Percentiles rank a stretch among this genome's conserved stretches.
phyloP scores from a whole-genome alignment of 2,329 filamentous ascomycete species.

The Sclerotinia glacialis region DNA sequence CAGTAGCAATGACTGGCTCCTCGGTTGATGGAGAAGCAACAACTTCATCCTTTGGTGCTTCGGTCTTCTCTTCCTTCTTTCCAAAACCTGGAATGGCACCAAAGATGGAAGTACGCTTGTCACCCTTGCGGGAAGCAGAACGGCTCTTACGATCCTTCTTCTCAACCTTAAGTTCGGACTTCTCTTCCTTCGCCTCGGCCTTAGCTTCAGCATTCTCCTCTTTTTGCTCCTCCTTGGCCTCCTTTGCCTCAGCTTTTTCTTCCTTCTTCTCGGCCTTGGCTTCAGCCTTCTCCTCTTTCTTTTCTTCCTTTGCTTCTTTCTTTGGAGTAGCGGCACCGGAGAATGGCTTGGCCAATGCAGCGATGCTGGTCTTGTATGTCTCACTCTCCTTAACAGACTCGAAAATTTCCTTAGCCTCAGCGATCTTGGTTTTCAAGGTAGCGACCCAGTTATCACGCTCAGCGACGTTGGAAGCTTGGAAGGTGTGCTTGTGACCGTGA shows the following conservation, averaged over 20 bases:
- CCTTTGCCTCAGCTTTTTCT: constrained; percentile 43
- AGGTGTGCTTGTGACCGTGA: constrained; percentile 86
- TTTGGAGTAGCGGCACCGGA: constrained; percentile 39
- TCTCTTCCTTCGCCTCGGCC: constrained; percentile 39
- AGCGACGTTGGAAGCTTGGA: constrained; percentile 71
- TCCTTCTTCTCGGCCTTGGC: constrained; percentile 38
- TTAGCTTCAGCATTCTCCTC: constrained; percentile 35
- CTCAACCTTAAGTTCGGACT: constrained; percentile 48
- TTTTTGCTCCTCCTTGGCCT: constrained; percentile 42
- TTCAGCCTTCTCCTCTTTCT: constrained; percentile 36
- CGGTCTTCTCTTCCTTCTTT: constrained; percentile 41
- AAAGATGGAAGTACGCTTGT: constrained; percentile 59
- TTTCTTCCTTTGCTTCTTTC: constrained; percentile 40
- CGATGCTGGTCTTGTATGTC: constrained; percentile 69
- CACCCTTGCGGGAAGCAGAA: constrained; percentile 57
- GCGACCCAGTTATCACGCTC: constrained; percentile 93
- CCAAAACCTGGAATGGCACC: constrained; percentile 50
- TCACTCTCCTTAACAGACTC: constrained; percentile 73
- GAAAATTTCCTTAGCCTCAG: constrained; percentile 80
- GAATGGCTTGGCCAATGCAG: constrained; percentile 43
- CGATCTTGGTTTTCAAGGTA: constrained; percentile 76
- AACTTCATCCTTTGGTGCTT: constrained; percentile 38
- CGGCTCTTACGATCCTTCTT: constrained; percentile 60
- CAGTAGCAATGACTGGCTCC: constrained; percentile 28
- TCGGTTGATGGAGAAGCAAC: constrained; percentile 22